Evolutionary conservation across 164 flowering plant genomes (phyloP).

Genomic region (Paratinospora sagittata): DNA sequence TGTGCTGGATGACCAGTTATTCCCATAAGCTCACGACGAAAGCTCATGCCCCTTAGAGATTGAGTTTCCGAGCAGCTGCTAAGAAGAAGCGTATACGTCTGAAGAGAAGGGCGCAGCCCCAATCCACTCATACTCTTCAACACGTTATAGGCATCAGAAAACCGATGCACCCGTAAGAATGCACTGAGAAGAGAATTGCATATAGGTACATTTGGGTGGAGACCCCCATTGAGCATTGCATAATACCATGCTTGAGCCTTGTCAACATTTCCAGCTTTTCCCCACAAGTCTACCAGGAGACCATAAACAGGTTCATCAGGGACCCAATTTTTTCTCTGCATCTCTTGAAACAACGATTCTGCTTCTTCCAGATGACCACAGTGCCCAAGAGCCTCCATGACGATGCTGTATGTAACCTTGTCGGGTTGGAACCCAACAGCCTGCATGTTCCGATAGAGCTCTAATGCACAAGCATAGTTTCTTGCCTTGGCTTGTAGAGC

Average conservation of each 20-base stretch:
- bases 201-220: slow-evolving; percentile 88
- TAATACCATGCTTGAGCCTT: slow-evolving; percentile 88
- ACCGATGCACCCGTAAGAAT: slow-evolving; percentile 62
- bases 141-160: slow-evolving; percentile 67
- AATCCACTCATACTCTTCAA: slow-evolving; percentile 62
- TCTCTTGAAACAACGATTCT: slow-evolving; percentile 71
- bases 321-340: slow-evolving; percentile 66
- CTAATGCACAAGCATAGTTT: slow-evolving; percentile 62
- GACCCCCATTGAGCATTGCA: slow-evolving; percentile 79
- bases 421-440: slow-evolving; percentile 85
- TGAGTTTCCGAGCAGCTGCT: slow-evolving; percentile 83
- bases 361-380: slow-evolving; percentile 92
- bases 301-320: slow-evolving; percentile 98
- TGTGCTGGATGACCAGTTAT: slow-evolving; percentile 87
- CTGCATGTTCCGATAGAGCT: slow-evolving; percentile 83
- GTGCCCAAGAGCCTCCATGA: slow-evolving; percentile 98
- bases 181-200: slow-evolving; percentile 94
- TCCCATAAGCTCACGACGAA: slow-evolving; percentile 74
- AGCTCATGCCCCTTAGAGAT: slow-evolving; percentile 51
- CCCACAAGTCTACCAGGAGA: slow-evolving; percentile 94
- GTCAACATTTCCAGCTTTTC: slow-evolving; percentile 75
- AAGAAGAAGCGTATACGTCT: slow-evolving; percentile 86
- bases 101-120: slow-evolving; percentile 74
- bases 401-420: slow-evolving; percentile 88
- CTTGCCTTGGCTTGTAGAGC: slow-evolving; percentile 92